Evolutionary conservation across 768 basidiomycete genomes (phyloP).

Genomic region (Strobilomyces echinocephalus): DNA sequence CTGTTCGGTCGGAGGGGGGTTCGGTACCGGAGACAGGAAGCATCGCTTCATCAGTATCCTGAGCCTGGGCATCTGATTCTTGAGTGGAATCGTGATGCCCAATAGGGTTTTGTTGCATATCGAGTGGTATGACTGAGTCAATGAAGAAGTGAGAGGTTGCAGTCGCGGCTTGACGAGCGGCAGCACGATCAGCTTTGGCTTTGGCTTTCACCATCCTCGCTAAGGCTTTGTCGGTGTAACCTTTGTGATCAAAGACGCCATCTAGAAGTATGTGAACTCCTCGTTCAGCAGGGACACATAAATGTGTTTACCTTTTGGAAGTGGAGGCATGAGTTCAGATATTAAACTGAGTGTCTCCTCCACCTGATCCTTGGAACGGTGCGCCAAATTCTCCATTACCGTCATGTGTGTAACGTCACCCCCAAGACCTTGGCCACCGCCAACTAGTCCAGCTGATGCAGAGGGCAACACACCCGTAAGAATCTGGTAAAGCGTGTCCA

Average conservation of each 20-base stretch:
- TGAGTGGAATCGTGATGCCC: constrained; percentile 23
- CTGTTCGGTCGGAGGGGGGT: constrained; percentile 53
- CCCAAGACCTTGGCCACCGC: constrained; percentile 69
- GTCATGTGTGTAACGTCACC: constrained; percentile 94
- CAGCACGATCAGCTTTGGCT: constrained; percentile 75
- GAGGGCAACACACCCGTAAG: constrained; percentile 91
- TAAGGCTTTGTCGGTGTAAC: constrained; percentile 84
- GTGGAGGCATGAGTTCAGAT: constrained; percentile 87
- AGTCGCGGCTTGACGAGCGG: constrained; percentile 52
- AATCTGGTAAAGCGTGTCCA: constrained; percentile 90
- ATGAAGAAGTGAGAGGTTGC: constrained; percentile 27
- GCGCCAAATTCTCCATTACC: constrained; percentile 95
- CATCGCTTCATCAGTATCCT: constrained; percentile 39
- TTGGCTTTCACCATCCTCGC: constrained; percentile 73
- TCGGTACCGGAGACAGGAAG: constrained; percentile 31
- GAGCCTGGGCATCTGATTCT: constrained; percentile 36
- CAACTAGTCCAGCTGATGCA: constrained; percentile 45
- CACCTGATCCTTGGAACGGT: constrained; percentile 94
- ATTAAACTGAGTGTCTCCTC: constrained; percentile 89
- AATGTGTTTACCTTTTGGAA: constrained; percentile 71
- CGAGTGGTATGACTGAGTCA: constrained; percentile 21
- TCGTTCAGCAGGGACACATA: background rate
- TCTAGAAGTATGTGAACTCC: constrained; percentile 42
- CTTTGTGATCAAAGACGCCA: constrained; percentile 91
- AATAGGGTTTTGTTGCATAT: constrained; percentile 13